phyloP scores from a whole-genome alignment of 2,329 filamentous ascomycete species.

The Aspergillus luchuensis region DNA sequence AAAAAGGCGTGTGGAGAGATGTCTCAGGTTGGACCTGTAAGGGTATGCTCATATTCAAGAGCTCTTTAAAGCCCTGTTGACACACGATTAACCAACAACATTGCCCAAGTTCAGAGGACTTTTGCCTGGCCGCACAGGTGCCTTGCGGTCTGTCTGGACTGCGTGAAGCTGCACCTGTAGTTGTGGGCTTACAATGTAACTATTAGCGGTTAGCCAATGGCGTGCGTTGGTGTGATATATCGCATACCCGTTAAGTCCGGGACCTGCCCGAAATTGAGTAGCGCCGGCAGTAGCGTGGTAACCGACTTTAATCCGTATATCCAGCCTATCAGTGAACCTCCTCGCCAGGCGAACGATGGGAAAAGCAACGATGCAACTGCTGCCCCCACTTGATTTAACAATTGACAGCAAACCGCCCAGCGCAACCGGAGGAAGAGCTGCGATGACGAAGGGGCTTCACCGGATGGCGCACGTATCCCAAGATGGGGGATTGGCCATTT shows the following conservation, averaged over 20 bases:
- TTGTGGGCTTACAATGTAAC: background rate
- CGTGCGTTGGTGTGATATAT: background rate
- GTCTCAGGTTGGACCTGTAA: no score
- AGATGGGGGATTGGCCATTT: no score
- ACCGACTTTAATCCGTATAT: background rate
- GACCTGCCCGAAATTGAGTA: background rate
- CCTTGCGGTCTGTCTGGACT: no score
- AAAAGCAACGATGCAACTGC: background rate
- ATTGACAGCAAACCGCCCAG: background rate
- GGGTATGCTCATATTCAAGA: no score
- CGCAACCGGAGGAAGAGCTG: background rate
- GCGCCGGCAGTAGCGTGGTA: background rate
- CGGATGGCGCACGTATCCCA: background rate
- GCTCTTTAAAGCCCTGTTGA: no score
- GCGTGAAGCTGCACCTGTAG: background rate
- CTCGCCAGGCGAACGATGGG: background rate
- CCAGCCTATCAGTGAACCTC: background rate
- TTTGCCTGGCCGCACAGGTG: no score
- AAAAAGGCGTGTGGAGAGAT: background rate
- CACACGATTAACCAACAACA: no score
- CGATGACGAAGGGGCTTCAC: background rate
- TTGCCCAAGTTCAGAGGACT: no score
- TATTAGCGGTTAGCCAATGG: background rate
- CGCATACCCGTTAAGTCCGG: background rate
- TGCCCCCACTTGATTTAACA: background rate